Percentiles rank a stretch among this genome's conserved stretches.
Evolutionary conservation across 441 rosid genomes (phyloP).

Genomic region (Mallotus repandus): DNA sequence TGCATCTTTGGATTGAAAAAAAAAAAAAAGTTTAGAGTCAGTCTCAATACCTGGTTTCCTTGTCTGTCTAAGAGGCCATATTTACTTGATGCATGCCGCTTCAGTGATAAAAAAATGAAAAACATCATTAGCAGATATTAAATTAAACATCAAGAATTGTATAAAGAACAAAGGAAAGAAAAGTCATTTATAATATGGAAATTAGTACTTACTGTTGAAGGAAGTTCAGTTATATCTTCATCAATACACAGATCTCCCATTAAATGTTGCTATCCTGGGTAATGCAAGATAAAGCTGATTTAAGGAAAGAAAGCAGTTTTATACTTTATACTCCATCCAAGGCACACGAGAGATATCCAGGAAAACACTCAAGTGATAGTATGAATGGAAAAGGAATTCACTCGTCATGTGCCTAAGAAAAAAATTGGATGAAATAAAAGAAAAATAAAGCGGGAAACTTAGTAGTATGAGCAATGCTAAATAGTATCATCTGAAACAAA

Average conservation of each 20-base stretch:
- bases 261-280: slow-evolving; percentile 25
- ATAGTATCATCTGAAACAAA: no score
- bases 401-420: background rate
- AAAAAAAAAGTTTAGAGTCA: background rate
- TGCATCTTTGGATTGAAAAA: background rate
- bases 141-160: slow-evolving; percentile 7
- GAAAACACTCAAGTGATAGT: background rate
- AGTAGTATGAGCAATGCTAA: no score
- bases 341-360: background rate
- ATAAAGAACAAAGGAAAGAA: background rate
- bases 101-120: slow-evolving; percentile 1
- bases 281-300: slow-evolving; percentile 4
- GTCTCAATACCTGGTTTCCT: slow-evolving; percentile 24
- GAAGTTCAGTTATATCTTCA: slow-evolving; percentile 29
- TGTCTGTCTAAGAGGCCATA: slow-evolving; percentile 22
- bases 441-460: no score
- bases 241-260: slow-evolving; percentile 41
- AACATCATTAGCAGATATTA: background rate
- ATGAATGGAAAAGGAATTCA: background rate
- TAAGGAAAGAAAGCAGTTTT: background rate
- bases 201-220: slow-evolving; percentile 33
- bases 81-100: slow-evolving; percentile 21
- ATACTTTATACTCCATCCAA: background rate
- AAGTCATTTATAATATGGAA: background rate
- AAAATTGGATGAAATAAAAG: background rate